A percentile compares a stretch with the other conserved stretches of the same genome.
phyloP scores from a whole-genome alignment of 202 grass and related monocot species.

The Carex arenaria region DNA sequence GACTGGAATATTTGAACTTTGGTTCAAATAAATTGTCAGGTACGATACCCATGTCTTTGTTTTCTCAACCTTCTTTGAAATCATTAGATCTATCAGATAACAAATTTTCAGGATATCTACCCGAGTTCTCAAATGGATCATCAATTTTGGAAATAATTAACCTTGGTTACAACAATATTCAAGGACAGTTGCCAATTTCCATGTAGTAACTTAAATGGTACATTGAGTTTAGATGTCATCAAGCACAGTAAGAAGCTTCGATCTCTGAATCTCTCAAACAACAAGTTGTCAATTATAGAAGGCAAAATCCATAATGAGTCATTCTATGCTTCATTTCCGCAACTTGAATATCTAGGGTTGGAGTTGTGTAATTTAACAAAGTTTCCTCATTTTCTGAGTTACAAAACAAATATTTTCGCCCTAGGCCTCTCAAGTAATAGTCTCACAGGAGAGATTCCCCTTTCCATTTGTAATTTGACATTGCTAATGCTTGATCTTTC shows the following conservation, averaged over 20 bases:
- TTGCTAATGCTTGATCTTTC: conserved; percentile 31
- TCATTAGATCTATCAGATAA: conserved; percentile 20
- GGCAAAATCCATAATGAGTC: not conserved
- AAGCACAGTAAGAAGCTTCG: not conserved
- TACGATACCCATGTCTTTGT: conserved; percentile 26
- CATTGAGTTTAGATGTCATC: not conserved
- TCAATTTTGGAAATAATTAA: not conserved
- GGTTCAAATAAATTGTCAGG: conserved; percentile 26
- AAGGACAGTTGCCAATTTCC: conserved; percentile 25
- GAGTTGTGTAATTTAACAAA: conserved; percentile 33
- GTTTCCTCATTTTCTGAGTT: conserved; percentile 30
- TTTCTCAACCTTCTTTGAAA: conserved; percentile 20
- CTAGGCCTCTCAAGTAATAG: conserved; percentile 36
- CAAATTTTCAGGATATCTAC: conserved; percentile 13
- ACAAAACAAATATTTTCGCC: not conserved
- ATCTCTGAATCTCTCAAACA: conserved; percentile 18
- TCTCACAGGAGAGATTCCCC: conserved; percentile 1
- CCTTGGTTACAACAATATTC: conserved; percentile 26
- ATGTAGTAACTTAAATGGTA: conserved; percentile 28
- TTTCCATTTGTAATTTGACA: conserved; percentile 28
- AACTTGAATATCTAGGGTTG: not conserved
- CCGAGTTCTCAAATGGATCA: not conserved
- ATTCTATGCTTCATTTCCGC: not conserved
- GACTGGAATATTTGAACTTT: conserved; percentile 12
- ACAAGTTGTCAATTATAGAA: conserved; percentile 20